phyloP scores from a whole-genome alignment of 2,329 filamentous ascomycete species.

The Ilyonectria destructans region DNA sequence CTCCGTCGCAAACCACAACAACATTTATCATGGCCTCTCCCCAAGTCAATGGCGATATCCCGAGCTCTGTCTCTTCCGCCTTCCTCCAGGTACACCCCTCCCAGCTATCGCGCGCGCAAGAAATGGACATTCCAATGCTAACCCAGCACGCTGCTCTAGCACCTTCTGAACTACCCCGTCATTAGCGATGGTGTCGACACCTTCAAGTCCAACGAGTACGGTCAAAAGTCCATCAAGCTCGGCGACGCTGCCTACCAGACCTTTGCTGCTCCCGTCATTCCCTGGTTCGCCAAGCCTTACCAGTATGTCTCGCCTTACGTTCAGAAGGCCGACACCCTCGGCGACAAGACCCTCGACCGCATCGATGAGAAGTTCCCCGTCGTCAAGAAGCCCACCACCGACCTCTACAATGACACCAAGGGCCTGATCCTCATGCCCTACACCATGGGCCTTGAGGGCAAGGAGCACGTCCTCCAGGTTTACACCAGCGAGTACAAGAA shows the following conservation, averaged over 20 bases:
- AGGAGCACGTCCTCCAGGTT: conserved; percentile 72
- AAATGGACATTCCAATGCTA: conserved; percentile 5
- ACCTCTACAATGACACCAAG: conserved; percentile 77
- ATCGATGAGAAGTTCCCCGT: conserved; percentile 81
- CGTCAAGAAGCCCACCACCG: conserved; percentile 82
- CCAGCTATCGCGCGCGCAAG: not conserved
- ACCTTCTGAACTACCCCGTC: conserved; percentile 88
- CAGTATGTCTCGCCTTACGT: conserved; percentile 89
- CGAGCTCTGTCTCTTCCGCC: conserved; percentile 63
- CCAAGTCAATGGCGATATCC: conserved; percentile 69
- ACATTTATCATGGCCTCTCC: conserved; percentile 54
- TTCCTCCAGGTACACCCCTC: conserved; percentile 63
- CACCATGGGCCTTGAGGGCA: conserved; percentile 73
- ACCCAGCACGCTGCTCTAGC: conserved; percentile 65
- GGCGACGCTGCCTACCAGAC: conserved; percentile 82
- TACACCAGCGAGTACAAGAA: conserved; percentile 76
- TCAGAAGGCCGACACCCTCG: conserved; percentile 83
- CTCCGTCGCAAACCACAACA: conserved; percentile 48
- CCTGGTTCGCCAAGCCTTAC: conserved; percentile 81
- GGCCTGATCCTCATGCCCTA: conserved; percentile 75
- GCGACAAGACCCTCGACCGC: conserved; percentile 78
- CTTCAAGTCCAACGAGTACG: conserved; percentile 87
- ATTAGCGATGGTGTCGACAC: conserved; percentile 84
- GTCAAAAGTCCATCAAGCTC: conserved; percentile 85
- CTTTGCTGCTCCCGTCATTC: conserved; percentile 84